Evolutionary conservation across 805 yeast genomes (phyloP), one percentile per base, ranked within the genome.

Genomic region (Teunomyces aglyptinius): DNA sequence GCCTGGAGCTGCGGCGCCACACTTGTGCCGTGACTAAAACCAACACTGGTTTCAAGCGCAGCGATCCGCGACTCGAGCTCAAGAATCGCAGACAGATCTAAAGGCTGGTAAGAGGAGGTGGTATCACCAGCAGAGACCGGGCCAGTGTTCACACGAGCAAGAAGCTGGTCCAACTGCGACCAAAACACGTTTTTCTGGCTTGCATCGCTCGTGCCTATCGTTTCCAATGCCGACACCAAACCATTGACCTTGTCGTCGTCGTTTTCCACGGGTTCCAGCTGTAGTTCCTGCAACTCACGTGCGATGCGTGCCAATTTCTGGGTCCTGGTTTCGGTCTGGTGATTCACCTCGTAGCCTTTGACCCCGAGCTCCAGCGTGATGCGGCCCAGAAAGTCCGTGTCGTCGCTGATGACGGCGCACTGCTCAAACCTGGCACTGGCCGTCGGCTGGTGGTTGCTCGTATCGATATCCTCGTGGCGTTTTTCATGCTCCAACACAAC

Each of bases 381-480:
- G 48, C 59, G 51, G 38, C 75, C 67, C 72, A 73, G 64, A 49
- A 69, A 67, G 55, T 75, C 76, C 15, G 61, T 50, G 8, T 65
- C 70, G 16, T 53, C 51, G 1, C 59, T 57, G 18, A 55, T 58
- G 15, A 64, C 46, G 33, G 53, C 50, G 27, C 62, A 53, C 20
- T 57, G 57, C 32, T 61, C 61, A 41, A 70, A 68, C 22, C 38
- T 31, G 29, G 26, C 22, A 20, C 40, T 33, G 16, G 24, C 41
- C 13, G 19, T 6, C 5, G 19, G 13, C 24, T 6, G 6, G 18
- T 38, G 22, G n/a, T 12, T 11, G 15, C 18, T 28, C 6, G 42
- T 39, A 22, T 42, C 46, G 15, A 32, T 36, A 10, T 40, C 44
- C 18, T 34, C 44, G 26, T 36, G 28, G 12, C 28, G 16, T 2